phyloP scores from a whole-genome alignment of 2,329 filamentous ascomycete species.

The Ophiostoma australiae region DNA sequence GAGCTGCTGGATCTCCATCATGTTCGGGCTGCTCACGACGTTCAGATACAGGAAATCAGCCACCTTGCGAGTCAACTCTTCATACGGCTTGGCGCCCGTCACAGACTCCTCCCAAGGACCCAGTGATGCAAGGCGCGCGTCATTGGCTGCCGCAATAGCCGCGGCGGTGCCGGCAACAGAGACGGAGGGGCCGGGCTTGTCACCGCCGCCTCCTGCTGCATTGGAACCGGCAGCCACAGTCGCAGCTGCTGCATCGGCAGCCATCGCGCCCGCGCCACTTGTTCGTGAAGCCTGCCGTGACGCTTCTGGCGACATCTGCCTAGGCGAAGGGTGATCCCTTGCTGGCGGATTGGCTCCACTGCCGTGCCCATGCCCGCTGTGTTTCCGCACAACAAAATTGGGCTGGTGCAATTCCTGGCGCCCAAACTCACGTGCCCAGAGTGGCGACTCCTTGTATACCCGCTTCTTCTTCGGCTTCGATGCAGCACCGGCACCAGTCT shows the following conservation, averaged over 20 bases:
- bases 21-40: slow-evolving; percentile 63
- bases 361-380: background rate
- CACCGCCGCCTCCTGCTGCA: background rate
- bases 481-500: background rate
- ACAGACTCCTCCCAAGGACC: slow-evolving; percentile 64
- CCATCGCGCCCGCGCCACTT: slow-evolving; percentile 28
- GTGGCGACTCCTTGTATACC: background rate
- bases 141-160: slow-evolving; percentile 28
- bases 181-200: background rate
- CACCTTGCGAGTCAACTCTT: slow-evolving; percentile 69
- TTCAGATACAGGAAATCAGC: slow-evolving; percentile 74
- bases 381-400: slow-evolving; percentile 12
- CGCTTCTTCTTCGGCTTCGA: background rate
- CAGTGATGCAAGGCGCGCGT: slow-evolving; percentile 34
- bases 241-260: slow-evolving; percentile 27
- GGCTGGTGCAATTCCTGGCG: background rate
- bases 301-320: slow-evolving; percentile 31
- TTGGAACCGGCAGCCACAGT: slow-evolving; percentile 23
- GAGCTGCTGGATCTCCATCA: slow-evolving; percentile 56
- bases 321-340: background rate
- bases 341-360: background rate
- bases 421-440: background rate
- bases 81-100: slow-evolving; percentile 63
- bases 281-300: slow-evolving; percentile 28
- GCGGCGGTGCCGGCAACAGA: background rate